Evolutionary conservation across 192 early-diverging fungal genomes (phyloP).

Genomic region (Coemansia sp.): DNA sequence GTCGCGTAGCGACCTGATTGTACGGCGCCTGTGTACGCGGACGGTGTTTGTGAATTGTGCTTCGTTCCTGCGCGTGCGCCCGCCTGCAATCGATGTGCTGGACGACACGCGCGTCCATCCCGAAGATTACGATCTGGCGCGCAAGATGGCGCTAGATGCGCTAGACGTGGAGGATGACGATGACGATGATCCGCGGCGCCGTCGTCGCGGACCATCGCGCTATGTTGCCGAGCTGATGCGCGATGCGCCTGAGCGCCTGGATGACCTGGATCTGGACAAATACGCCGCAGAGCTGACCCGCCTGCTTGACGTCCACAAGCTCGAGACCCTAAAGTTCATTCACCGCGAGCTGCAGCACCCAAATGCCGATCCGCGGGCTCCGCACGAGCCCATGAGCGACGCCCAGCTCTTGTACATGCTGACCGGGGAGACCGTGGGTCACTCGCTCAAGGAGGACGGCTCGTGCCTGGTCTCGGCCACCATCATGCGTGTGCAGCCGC

Average conservation of each 20-base stretch:
- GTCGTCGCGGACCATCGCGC: constrained; percentile 52
- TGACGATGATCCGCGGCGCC: constrained; percentile 48
- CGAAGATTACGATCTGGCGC: constrained; percentile 89
- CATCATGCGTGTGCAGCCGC: constrained; percentile 65
- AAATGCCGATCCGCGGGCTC: constrained; percentile 64
- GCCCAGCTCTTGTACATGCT: constrained; percentile 76
- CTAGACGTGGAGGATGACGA: constrained; percentile 82
- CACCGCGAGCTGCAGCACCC: constrained; percentile 83
- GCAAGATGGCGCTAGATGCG: constrained; percentile 95
- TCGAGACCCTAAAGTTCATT: constrained; percentile 76
- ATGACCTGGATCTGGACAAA: constrained; percentile 82
- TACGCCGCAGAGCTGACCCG: constrained; percentile 81
- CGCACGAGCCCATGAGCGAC: constrained; percentile 51
- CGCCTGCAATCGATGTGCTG: constrained; percentile 66
- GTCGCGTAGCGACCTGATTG: constrained; percentile 65
- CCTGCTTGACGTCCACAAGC: constrained; percentile 70
- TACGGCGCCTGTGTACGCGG: constrained; percentile 57
- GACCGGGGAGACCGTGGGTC: constrained; percentile 67
- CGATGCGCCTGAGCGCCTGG: constrained; percentile 67
- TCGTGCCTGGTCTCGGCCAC: constrained; percentile 61
- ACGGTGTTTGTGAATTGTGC: constrained; percentile 90
- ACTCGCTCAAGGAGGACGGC: constrained; percentile 59
- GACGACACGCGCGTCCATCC: constrained; percentile 95
- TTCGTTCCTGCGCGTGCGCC: constrained; percentile 81
- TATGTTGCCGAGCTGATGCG: constrained; percentile 78